Evolutionary conservation across 176 grass and related monocot species (phyloP).

Genomic region (Carex pumila): DNA sequence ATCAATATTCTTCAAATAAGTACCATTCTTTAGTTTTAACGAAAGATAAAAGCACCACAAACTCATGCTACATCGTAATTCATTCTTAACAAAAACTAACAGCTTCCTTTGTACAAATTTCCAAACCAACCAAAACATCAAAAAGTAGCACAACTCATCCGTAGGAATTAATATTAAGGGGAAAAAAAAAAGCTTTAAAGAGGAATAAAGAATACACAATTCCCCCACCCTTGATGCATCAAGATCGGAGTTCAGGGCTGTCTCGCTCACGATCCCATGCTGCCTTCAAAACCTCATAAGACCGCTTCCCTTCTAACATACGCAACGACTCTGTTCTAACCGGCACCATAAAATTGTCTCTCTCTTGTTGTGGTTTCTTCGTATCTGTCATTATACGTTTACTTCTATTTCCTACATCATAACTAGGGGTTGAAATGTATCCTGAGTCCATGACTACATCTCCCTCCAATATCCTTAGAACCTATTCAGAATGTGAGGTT

Average conservation of each 20-base stretch:
- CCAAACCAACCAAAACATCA: background rate
- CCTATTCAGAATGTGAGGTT: constrained; percentile 33
- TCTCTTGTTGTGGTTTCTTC: constrained; percentile 26
- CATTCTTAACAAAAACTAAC: constrained; percentile 12
- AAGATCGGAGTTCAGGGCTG: constrained; percentile 46
- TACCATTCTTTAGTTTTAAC: background rate
- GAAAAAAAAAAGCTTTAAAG: background rate
- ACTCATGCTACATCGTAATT: background rate
- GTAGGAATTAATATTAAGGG: background rate
- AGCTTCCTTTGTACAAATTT: constrained; percentile 6
- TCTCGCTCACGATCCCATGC: constrained; percentile 65
- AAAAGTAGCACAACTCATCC: constrained; percentile 6
- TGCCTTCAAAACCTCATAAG: constrained; percentile 43
- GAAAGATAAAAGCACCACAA: background rate
- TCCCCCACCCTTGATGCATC: background rate
- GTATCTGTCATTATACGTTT: constrained; percentile 40
- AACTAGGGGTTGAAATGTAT: constrained; percentile 49
- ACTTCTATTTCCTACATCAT: constrained; percentile 58
- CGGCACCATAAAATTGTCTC: constrained; percentile 26
- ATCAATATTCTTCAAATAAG: background rate
- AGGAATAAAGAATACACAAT: constrained; percentile 49
- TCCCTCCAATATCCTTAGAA: constrained; percentile 86
- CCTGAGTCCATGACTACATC: constrained; percentile 65
- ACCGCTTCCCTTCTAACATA: constrained; percentile 32
- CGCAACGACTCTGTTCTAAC: constrained; percentile 34